Percentiles rank a stretch among this genome's conserved stretches.
Evolutionary conservation across 352 stramenopile genomes (phyloP).

Genomic region (Globisporangium solare): DNA sequence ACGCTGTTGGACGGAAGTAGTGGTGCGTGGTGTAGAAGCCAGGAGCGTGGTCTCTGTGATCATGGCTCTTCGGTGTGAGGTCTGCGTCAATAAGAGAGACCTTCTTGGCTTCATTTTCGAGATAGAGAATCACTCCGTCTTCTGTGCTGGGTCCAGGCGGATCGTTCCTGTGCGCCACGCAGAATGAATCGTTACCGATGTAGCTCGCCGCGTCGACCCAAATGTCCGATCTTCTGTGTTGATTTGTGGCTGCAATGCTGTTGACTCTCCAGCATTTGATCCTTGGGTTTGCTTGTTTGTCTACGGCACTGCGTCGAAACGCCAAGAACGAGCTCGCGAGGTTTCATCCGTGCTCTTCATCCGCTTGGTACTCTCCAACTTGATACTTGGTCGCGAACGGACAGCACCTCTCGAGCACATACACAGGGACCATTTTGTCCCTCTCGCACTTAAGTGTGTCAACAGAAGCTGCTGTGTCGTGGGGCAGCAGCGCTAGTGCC

Average conservation of each 20-base stretch:
- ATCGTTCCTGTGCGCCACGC: too few relatives aligned
- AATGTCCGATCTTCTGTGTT: too few relatives aligned
- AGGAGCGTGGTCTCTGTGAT: not conserved
- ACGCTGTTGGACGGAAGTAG: not conserved
- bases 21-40: not conserved
- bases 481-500: not conserved
- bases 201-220: too few relatives aligned
- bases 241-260: too few relatives aligned
- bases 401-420: slow-evolving; percentile 21
- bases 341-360: not conserved
- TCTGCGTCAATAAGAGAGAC: too few relatives aligned
- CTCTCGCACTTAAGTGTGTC: not conserved
- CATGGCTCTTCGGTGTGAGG: not conserved
- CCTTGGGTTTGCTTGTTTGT: not conserved
- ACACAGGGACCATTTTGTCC: slow-evolving; percentile 1
- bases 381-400: slow-evolving; percentile 11
- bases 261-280: not conserved
- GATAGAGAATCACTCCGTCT: not conserved
- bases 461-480: not conserved
- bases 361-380: slow-evolving; percentile 7
- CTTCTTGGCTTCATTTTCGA: not conserved
- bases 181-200: too few relatives aligned
- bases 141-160: too few relatives aligned
- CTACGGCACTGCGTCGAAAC: not conserved
- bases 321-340: not conserved